phyloP scores from a whole-genome alignment of 78 protist genomes.

The Dictyostelium firmibasis region DNA sequence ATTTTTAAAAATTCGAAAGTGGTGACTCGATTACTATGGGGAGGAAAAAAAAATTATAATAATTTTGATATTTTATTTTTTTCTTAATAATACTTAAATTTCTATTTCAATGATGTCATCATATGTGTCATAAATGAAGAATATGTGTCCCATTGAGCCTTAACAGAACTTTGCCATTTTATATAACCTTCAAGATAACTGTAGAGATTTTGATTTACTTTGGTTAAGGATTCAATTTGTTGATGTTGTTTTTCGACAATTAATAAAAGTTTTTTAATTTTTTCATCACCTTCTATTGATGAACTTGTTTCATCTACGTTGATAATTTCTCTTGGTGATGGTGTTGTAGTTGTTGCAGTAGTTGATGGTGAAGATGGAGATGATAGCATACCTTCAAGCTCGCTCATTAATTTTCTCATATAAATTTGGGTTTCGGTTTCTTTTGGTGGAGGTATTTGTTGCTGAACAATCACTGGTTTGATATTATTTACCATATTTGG shows the following conservation, averaged over 20 bases:
- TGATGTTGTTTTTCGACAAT: neutral
- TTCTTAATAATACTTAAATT: neutral
- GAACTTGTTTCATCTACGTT: neutral
- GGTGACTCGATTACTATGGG: too few relatives aligned
- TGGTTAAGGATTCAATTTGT: neutral
- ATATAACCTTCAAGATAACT: neutral
- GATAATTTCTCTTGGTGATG: neutral
- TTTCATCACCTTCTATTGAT: neutral
- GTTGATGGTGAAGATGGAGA: neutral
- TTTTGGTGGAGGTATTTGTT: neutral
- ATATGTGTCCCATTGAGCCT: constrained; percentile 4
- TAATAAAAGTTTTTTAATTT: neutral
- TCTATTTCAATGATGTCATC: neutral
- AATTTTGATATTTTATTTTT: neutral
- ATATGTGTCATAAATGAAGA: constrained; percentile 34
- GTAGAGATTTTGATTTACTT: neutral
- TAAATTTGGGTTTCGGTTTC: neutral
- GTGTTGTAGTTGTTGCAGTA: neutral
- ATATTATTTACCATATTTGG: neutral
- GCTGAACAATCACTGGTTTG: neutral
- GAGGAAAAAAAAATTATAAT: too few relatives aligned
- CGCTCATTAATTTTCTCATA: neutral
- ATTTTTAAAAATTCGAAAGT: too few relatives aligned
- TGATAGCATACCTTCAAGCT: neutral
- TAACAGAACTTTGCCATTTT: constrained; percentile 14